These are phyloP conservation scores for Aspergillus piperis DNA, from an alignment of 2,329 filamentous ascomycete genomes.

Conservation along the genomic window DNA sequence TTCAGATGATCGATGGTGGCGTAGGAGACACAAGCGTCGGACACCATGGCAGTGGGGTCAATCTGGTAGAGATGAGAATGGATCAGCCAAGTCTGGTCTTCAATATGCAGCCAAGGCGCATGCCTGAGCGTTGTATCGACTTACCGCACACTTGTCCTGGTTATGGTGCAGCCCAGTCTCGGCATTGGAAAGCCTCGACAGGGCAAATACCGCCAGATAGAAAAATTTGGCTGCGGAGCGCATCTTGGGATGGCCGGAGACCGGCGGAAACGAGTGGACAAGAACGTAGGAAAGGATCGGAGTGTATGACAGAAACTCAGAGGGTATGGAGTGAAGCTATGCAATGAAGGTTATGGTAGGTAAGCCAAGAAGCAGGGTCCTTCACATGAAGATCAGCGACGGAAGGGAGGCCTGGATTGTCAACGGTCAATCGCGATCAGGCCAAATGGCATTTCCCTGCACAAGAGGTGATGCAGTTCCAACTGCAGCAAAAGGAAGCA, in stretches of 20 bases:
- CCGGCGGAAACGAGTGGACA: neutral
- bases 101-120: neutral
- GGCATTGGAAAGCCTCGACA: conserved; percentile 55
- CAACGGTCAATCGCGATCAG: conserved; percentile 5
- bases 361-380: neutral
- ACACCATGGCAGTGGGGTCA: conserved; percentile 83
- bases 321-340: neutral
- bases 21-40: conserved; percentile 93
- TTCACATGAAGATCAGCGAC: conserved; percentile 19
- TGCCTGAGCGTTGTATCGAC: conserved; percentile 27
- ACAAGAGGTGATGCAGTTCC: neutral
- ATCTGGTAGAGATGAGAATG: conserved; percentile 58
- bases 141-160: conserved; percentile 58
- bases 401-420: conserved; percentile 6
- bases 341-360: neutral
- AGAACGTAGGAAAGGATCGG: neutral
- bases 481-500: neutral
- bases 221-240: conserved; percentile 57
- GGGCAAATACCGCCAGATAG: conserved; percentile 63
- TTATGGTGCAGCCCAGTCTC: conserved; percentile 34
- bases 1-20: conserved; percentile 86
- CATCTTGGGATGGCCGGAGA: conserved; percentile 42
- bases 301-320: neutral
- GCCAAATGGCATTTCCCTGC: conserved; percentile 1
- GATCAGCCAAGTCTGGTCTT: conserved; percentile 10